phyloP scores from a whole-genome alignment of 2,329 filamentous ascomycete genomes.

The Fonsecaea erecta region DNA sequence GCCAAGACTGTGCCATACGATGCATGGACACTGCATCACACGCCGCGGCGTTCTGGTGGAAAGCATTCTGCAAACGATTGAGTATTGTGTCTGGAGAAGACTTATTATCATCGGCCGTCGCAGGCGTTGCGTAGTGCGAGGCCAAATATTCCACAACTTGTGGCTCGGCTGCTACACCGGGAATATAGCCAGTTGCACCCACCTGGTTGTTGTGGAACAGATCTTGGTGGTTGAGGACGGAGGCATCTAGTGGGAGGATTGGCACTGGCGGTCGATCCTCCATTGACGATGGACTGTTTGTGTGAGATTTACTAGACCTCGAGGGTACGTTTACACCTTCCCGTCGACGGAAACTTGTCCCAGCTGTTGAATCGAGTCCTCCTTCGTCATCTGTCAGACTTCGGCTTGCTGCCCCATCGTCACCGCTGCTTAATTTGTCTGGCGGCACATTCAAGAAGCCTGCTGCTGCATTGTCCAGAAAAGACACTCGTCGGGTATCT shows the following conservation, averaged over 20 bases:
- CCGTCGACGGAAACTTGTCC: constrained; percentile 53
- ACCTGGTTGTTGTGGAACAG: constrained; percentile 48
- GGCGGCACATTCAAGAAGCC: constrained; percentile 48
- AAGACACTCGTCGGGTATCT: constrained; percentile 49
- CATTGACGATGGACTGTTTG: constrained; percentile 58
- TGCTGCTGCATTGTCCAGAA: constrained; percentile 46
- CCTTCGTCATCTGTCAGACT: constrained; percentile 61
- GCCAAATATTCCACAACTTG: constrained; percentile 51
- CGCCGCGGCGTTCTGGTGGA: constrained; percentile 60
- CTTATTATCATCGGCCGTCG: constrained; percentile 40
- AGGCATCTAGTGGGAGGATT: constrained; percentile 58
- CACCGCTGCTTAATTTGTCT: constrained; percentile 52
- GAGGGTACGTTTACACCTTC: constrained; percentile 53
- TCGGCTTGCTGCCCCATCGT: constrained; percentile 53
- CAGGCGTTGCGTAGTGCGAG: constrained; percentile 48
- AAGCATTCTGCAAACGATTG: constrained; percentile 47
- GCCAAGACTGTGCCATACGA: constrained; percentile 64
- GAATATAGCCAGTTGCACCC: constrained; percentile 55
- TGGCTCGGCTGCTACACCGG: constrained; percentile 51
- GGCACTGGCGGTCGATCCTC: constrained; percentile 53
- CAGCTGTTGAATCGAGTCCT: constrained; percentile 61
- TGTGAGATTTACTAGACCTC: constrained; percentile 58
- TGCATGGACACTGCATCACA: constrained; percentile 57
- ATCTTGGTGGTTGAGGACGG: constrained; percentile 45
- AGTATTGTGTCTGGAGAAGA: constrained; percentile 40